Evolutionary conservation across 495 filamentous ascomycete genomes (phyloP).

Genomic region (Talaromyces ruber): DNA sequence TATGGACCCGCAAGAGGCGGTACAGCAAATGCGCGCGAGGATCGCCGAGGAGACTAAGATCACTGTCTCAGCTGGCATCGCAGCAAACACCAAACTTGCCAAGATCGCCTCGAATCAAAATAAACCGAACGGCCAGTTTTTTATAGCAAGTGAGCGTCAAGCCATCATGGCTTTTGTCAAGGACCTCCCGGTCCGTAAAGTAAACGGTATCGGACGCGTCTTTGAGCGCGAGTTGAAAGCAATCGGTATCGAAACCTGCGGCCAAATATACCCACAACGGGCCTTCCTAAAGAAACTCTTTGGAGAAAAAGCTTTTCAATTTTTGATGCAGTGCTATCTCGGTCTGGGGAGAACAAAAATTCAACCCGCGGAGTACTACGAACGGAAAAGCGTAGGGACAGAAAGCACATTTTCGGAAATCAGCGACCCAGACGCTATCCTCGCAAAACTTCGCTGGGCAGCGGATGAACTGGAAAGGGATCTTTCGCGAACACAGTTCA

Average conservation of each 20-base stretch:
- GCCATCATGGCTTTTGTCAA: constrained; percentile 81
- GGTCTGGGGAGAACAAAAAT: constrained; percentile 84
- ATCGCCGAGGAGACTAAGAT: constrained; percentile 72
- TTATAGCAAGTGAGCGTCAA: constrained; percentile 57
- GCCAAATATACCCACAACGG: constrained; percentile 73
- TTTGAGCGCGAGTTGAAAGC: constrained; percentile 88
- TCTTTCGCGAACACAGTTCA: constrained; percentile 67
- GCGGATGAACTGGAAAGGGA: constrained; percentile 89
- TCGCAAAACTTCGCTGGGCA: constrained; percentile 66
- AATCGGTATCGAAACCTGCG: constrained; percentile 81
- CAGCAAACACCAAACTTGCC: constrained; percentile 82
- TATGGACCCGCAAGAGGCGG: constrained; percentile 61
- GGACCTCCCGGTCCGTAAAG: constrained; percentile 73
- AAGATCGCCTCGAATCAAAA: constrained; percentile 94
- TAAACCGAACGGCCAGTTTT: constrained; percentile 92
- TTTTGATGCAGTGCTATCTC: constrained; percentile 75
- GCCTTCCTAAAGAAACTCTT: constrained; percentile 69
- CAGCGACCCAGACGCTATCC: constrained; percentile 53
- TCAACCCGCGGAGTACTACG: constrained; percentile 80
- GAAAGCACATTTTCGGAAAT: constrained; percentile 89
- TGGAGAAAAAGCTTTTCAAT: constrained; percentile 83
- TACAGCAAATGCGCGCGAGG: constrained; percentile 66
- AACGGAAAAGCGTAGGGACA: constrained; percentile 89
- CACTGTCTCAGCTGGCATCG: constrained; percentile 91
- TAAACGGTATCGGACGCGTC: constrained; percentile 89